Conservation (phyloP, 2,329 filamentous ascomycete genomes). For the Diplodia seriata region DNA sequence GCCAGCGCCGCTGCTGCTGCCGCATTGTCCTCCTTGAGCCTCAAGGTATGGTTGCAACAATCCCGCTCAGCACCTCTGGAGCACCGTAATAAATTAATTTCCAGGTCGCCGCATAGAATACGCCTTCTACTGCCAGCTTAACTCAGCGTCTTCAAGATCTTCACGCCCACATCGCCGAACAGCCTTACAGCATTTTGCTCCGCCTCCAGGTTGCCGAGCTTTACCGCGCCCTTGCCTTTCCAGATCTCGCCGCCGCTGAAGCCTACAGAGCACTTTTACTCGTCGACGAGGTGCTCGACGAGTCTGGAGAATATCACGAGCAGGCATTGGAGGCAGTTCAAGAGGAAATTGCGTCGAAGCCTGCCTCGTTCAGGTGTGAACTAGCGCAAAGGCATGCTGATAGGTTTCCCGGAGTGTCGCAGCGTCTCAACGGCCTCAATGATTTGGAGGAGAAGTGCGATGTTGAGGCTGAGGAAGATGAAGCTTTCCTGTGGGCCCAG, state of each 20-base stretch:
- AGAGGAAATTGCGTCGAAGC: constrained; percentile 4
- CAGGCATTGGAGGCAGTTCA: constrained; percentile 63
- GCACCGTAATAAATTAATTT: constrained; percentile 32
- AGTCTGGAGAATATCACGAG: constrained; percentile 83
- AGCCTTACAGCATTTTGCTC: constrained; percentile 49
- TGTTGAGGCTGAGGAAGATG: constrained; percentile 34
- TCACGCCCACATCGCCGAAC: constrained; percentile 23
- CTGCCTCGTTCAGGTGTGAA: background rate
- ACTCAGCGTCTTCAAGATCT: constrained; percentile 8
- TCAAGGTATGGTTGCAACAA: constrained; percentile 14
- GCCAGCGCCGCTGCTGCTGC: background rate
- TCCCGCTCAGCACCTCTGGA: background rate
- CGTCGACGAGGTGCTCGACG: constrained; percentile 78
- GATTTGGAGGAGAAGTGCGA: background rate
- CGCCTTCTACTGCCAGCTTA: background rate
- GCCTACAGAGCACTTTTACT: constrained; percentile 90
- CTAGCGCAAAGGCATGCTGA: background rate
- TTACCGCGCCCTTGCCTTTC: constrained; percentile 79
- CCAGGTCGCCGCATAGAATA: constrained; percentile 6
- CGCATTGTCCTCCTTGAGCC: constrained; percentile 6
- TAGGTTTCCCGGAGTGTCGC: constrained; percentile 6
- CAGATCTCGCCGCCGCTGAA: constrained; percentile 87
- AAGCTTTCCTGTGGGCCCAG: constrained; percentile 37
- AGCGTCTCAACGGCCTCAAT: background rate
- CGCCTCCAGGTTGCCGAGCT: constrained; percentile 70